Conservation (phyloP, 225 moss, liverwort and hornwort genomes). For the Pseudoscleropodium purum region DNA sequence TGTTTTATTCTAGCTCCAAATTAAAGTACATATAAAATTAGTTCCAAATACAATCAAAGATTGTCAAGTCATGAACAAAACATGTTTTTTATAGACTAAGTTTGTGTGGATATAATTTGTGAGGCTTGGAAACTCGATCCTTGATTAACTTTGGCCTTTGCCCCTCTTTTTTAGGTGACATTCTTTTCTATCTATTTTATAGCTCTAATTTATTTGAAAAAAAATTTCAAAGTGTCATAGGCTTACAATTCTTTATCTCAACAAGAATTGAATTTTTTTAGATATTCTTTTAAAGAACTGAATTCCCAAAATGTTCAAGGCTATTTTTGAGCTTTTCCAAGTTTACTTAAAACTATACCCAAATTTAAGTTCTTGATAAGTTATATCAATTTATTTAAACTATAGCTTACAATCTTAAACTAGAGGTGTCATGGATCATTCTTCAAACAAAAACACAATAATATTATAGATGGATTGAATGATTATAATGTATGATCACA, state of each 20-base stretch:
- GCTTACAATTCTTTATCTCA: background rate
- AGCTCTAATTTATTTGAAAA: background rate
- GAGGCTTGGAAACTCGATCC: fast-evolving
- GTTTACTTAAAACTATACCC: fast-evolving
- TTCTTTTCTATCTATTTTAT: background rate
- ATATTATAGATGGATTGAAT: background rate
- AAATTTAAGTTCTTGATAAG: background rate
- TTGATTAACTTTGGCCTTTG: background rate
- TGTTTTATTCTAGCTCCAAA: background rate
- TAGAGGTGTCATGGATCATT: background rate
- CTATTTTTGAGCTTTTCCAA: background rate
- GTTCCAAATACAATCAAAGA: background rate
- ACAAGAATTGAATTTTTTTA: too few relatives aligned
- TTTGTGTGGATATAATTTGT: background rate
- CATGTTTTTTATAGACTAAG: background rate
- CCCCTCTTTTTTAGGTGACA: background rate
- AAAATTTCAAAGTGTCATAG: too few relatives aligned
- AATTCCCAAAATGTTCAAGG: fast-evolving
- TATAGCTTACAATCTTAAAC: background rate
- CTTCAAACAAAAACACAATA: too few relatives aligned
- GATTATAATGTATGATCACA: background rate
- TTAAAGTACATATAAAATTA: background rate
- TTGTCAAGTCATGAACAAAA: too few relatives aligned
- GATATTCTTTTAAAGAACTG: fast-evolving
- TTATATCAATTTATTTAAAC: background rate